Base-by-base conservation (phyloP, 192 early-diverging fungal genomes). In the Podila verticillata region DNA sequence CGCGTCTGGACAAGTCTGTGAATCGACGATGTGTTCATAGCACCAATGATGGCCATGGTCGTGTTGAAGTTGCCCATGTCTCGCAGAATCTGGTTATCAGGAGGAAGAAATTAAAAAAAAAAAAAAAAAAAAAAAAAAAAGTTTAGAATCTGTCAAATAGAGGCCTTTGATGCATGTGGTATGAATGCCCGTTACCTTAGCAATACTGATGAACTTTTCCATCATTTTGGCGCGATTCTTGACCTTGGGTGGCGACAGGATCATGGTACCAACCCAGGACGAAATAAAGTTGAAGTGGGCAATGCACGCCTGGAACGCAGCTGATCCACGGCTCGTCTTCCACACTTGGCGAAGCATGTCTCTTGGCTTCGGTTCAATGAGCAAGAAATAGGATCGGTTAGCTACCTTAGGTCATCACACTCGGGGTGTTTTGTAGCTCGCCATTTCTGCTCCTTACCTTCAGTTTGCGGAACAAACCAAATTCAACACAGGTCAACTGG, bases 21-120 rank as follows among this genome's bases (percentile, higher is more conserved):
- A 58, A 95, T 84, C 0, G 93, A 82, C 0, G 89, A 86, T 63
- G 83, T 88, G 48, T 91, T 93, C 60, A 95, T 83, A 10, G 90
- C 93, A 13, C 88, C 90, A 19, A 95, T 70, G 19, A 95, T 84
- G 7, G 93, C 91, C 92, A 94, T 93, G 10, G 92, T 84, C 5
- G 91, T 90, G 74, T 94, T 95, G 72, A 90, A 95, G 68, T 95
- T 95, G 61, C 92, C 91, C 65, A 80, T 80, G 54, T 86, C 83
- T 26, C 90, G 82, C 7, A 94, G 73, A 30, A 87, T 81, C 90
- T 92, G 17, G 0, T 54, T 54, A 24, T 4, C 0, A 54, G 51
- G 20, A 7, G 22, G 39, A 44, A 3, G 3, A 54, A 49, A 22
- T 29, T 2, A n/a, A n/a, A n/a, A n/a, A n/a, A n/a, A n/a, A n/a